A percentile compares a stretch with the other conserved stretches of the same genome.
Conservation (phyloP, 306 rosid genomes). For the Quercus dentata region DNA sequence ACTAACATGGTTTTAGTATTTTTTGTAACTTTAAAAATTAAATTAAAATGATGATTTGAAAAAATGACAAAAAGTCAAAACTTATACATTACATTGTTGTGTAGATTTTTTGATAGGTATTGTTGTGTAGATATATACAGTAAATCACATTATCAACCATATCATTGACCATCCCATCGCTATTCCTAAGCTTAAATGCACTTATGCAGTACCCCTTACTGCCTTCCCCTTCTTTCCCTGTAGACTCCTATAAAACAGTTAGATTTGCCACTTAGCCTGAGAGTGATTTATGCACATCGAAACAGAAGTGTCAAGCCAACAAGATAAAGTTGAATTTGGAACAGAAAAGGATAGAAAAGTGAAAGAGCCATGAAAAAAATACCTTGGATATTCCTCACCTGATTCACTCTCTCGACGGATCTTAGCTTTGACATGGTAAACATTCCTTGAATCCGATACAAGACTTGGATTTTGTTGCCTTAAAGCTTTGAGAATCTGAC, state of each 20-base stretch:
- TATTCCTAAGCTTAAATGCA: neutral
- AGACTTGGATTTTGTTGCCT: neutral
- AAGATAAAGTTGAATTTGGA: neutral
- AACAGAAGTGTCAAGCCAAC: neutral
- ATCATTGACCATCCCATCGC: neutral
- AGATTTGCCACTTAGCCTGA: neutral
- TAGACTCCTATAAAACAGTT: neutral
- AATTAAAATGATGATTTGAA: too few relatives aligned
- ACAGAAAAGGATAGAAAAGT: neutral
- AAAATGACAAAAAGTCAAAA: too few relatives aligned
- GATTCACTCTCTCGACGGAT: neutral
- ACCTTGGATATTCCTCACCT: neutral
- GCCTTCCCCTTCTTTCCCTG: neutral
- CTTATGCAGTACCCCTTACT: neutral
- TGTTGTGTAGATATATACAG: too few relatives aligned
- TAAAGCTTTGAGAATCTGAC: neutral
- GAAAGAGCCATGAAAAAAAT: neutral
- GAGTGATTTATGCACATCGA: neutral
- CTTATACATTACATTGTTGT: too few relatives aligned
- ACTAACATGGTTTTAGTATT: too few relatives aligned
- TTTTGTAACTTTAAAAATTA: too few relatives aligned
- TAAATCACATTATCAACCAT: too few relatives aligned
- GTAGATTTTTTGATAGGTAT: too few relatives aligned
- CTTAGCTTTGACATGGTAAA: neutral
- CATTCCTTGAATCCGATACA: neutral